phyloP scores from a whole-genome alignment of 2,329 filamentous ascomycete genomes.

The Aspergillus candidus region DNA sequence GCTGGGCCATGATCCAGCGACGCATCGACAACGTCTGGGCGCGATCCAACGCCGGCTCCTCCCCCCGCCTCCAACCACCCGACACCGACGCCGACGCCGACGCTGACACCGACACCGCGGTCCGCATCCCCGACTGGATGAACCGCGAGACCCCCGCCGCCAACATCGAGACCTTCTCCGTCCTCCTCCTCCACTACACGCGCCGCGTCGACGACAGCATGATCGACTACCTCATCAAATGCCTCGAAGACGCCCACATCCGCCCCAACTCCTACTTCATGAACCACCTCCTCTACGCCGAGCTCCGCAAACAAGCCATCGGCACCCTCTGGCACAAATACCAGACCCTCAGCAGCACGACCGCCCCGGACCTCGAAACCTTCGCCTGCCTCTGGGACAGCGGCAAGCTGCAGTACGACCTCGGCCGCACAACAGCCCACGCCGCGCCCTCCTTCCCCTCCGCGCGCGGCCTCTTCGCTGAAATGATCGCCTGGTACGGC shows the following conservation, averaged over 20 bases:
- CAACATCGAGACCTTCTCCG: constrained; percentile 69
- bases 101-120: constrained; percentile 13
- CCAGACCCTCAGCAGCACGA: constrained; percentile 46
- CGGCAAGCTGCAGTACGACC: constrained; percentile 45
- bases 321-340: constrained; percentile 53
- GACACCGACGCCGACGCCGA: constrained; percentile 27
- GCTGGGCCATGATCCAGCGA: constrained; percentile 69
- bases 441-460: constrained; percentile 38
- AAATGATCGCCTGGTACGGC: constrained; percentile 45
- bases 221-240: constrained; percentile 56
- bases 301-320: constrained; percentile 55
- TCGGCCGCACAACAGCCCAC: constrained; percentile 40
- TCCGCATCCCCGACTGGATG: constrained; percentile 34
- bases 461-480: constrained; percentile 41
- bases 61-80: constrained; percentile 12
- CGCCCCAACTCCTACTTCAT: constrained; percentile 67
- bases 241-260: constrained; percentile 59
- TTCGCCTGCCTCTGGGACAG: constrained; percentile 62
- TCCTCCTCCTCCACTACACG: constrained; percentile 67
- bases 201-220: constrained; percentile 53
- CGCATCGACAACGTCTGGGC: constrained; percentile 58
- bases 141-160: constrained; percentile 50
- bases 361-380: constrained; percentile 61
- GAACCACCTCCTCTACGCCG: constrained; percentile 68
- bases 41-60: constrained; percentile 21